These are phyloP conservation scores for Quillaja saponaria DNA, from an alignment of 306 rosid genomes.

Conservation along the genomic window DNA sequence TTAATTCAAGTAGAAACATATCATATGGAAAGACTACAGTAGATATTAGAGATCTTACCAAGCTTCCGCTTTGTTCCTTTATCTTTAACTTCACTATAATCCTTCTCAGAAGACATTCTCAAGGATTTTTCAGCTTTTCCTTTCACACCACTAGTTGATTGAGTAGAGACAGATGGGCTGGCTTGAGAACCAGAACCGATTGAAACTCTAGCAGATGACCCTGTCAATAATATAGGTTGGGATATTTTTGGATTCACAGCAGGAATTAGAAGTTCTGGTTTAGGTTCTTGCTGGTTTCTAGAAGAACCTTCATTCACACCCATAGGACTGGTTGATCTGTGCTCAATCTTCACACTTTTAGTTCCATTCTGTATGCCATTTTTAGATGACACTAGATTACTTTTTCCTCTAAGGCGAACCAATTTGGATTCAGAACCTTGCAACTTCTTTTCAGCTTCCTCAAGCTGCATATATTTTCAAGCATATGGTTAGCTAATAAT, in stretches of 20 bases:
- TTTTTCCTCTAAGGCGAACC: slow-evolving; percentile 72
- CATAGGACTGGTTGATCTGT: slow-evolving; percentile 54
- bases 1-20: slow-evolving; percentile 7
- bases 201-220: slow-evolving; percentile 43
- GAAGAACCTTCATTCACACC: slow-evolving; percentile 40
- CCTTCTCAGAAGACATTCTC: slow-evolving; percentile 44
- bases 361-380: slow-evolving; percentile 28
- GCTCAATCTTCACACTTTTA: slow-evolving; percentile 57
- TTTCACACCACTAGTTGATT: slow-evolving; percentile 33
- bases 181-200: slow-evolving; percentile 40
- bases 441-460: slow-evolving; percentile 70
- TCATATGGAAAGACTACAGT: slow-evolving; percentile 14
- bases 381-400: slow-evolving; percentile 31
- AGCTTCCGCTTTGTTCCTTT: slow-evolving; percentile 72
- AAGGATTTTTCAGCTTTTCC: slow-evolving; percentile 47
- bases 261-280: slow-evolving; percentile 74
- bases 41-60: slow-evolving; percentile 49
- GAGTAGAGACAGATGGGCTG: slow-evolving; percentile 38
- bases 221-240: slow-evolving; percentile 34
- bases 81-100: slow-evolving; percentile 48
- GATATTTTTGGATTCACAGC: slow-evolving; percentile 53
- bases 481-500: slow-evolving; percentile 27
- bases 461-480: slow-evolving; percentile 59
- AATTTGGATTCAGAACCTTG: slow-evolving; percentile 61
- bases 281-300: slow-evolving; percentile 42